Conservation (phyloP, 345 rosid species). For the Lagerstroemia speciosa region DNA sequence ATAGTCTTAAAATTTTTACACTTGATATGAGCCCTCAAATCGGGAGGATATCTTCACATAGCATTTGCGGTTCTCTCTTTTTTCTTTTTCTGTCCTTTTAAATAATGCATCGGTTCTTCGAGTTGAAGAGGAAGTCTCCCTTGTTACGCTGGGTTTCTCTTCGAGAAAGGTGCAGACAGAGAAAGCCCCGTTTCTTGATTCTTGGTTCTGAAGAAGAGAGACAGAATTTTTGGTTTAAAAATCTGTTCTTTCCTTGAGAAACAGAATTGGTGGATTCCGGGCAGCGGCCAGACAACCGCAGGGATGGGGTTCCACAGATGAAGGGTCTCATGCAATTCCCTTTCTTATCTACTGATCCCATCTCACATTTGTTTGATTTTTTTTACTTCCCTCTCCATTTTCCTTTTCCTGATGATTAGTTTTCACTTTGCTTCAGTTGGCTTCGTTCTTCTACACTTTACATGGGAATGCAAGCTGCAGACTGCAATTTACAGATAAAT, state of each 20-base stretch:
- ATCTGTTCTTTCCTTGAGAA: neutral
- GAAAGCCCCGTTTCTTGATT: slow-evolving; percentile 19
- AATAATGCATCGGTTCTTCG: slow-evolving; percentile 23
- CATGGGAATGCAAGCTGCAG: no score
- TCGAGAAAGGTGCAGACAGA: slow-evolving; percentile 28
- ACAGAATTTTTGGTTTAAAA: neutral
- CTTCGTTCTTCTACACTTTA: neutral
- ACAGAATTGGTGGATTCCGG: neutral
- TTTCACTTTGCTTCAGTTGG: neutral
- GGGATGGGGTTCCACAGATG: slow-evolving; percentile 50
- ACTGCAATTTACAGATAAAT: neutral
- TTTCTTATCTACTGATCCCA: slow-evolving; percentile 46
- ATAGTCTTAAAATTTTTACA: slow-evolving; percentile 24
- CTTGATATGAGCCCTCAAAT: slow-evolving; percentile 49
- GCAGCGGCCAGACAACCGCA: slow-evolving; percentile 69
- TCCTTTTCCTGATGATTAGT: neutral
- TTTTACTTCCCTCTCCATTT: neutral
- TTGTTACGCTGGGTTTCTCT: slow-evolving; percentile 10
- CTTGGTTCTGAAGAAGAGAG: slow-evolving; percentile 2
- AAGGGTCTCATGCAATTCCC: slow-evolving; percentile 18
- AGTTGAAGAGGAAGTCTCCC: slow-evolving; percentile 12
- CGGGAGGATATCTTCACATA: neutral
- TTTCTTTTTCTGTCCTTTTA: neutral
- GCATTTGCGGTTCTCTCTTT: neutral
- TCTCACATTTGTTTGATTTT: slow-evolving; percentile 26